Evolutionary conservation across 306 rosid species (phyloP), one percentile per base, ranked within the genome.

Genomic region (Castanospermum australe): DNA sequence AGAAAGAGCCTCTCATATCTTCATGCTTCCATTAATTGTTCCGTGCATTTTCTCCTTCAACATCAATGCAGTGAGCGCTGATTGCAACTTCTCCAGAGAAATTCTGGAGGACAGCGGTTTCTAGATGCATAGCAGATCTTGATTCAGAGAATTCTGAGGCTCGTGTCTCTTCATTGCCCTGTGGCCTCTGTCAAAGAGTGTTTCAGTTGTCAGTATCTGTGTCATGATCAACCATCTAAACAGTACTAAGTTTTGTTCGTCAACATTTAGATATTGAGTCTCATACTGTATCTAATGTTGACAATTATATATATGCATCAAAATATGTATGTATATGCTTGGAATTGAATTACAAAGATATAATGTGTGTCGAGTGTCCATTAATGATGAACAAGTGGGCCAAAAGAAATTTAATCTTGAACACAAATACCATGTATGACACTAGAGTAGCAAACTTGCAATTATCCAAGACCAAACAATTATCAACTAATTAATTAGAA

Each of bases 1-100:
- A 28, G 17, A 45, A 76, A 18, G 21, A 63, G 44, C 63, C 45
- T 75, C 63, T 64, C 52, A 35, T 68, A 17, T 76, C 69, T 50
- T 65, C 71, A 39, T 51, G 56, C 61, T 72, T 30, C 79, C 76
- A 48, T 41, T 71, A 71, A 47, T 39, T 48, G 77, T 25, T 79
- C 52, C 12, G 52, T 2, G 14, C 66, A 75, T 75, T 82, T 65
- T 75, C 80, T 60, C 83, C 71, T 57, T 74, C 84, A 75, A 36
- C 36, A 73, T 87, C 86, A 75, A 75, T 21, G 70, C 77, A 52
- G 24, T 35, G 74, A 36, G 78, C 32, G 41, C 57, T 25, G 42
- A 71, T 57, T n/a, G 67, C 71, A 78, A 83, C 82, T 75, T 85
- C 92, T 47, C 68, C 71, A 1, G 83, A 75, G 64, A 21, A 60